A percentile compares a stretch with the other conserved stretches of the same genome.
Conservation (phyloP, 129 eudicot species). For the Flaveria ramosissima region DNA sequence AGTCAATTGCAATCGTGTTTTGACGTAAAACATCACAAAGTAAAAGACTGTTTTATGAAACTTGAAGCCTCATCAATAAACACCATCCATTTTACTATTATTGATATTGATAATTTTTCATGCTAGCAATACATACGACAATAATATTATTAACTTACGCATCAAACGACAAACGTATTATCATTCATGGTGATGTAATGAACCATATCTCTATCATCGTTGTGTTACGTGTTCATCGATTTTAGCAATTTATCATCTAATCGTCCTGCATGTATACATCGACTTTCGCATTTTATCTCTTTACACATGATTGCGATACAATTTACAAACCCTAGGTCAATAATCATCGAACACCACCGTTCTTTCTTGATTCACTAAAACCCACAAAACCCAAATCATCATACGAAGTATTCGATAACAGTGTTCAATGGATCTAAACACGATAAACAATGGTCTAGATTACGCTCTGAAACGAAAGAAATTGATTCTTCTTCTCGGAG, state of each 20-base stretch:
- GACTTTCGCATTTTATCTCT: background rate
- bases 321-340: constrained; percentile 16
- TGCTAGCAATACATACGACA: background rate
- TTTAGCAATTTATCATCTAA: no score
- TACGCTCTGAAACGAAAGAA: constrained; percentile 50
- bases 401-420: no score
- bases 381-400: background rate
- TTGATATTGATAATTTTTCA: background rate
- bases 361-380: constrained; percentile 9
- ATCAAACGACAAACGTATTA: no score
- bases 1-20: no score
- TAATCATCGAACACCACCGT: background rate
- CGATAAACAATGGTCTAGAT: constrained; percentile 44
- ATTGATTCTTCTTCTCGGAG: constrained; percentile 45
- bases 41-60: no score
- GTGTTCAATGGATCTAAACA: constrained; percentile 50
- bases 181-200: background rate
- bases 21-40: no score
- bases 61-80: no score
- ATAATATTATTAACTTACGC: background rate
- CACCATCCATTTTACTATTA: no score
- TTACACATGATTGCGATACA: constrained; percentile 11
- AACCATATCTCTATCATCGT: background rate
- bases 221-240: background rate
- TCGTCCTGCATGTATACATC: background rate